Conservation (phyloP, 495 filamentous ascomycete species). For the Hypoxylon fragiforme region DNA sequence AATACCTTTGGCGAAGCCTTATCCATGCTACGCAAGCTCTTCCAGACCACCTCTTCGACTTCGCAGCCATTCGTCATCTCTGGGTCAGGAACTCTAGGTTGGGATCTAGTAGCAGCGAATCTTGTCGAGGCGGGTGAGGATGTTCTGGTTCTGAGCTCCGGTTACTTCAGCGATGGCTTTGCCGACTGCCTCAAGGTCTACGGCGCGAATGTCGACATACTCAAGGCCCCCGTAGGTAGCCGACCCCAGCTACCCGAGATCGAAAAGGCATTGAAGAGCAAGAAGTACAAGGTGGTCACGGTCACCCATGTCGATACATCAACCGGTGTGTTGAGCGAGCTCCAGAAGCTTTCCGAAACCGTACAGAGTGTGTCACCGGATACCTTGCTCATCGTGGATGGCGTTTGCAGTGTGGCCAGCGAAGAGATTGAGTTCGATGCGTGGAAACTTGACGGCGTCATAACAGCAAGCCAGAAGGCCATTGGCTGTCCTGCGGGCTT, state of each 20-base stretch:
- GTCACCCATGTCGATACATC: slow-evolving; percentile 97
- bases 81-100: slow-evolving; percentile 93
- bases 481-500: slow-evolving; percentile 94
- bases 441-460: slow-evolving; percentile 89
- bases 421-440: slow-evolving; percentile 95
- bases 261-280: slow-evolving; percentile 82
- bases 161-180: slow-evolving; percentile 97
- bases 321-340: slow-evolving; percentile 89
- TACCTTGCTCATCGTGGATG: slow-evolving; percentile 89
- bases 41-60: slow-evolving; percentile 78
- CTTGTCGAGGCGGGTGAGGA: slow-evolving; percentile 85
- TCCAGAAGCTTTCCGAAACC: slow-evolving; percentile 78
- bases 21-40: slow-evolving; percentile 84
- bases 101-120: slow-evolving; percentile 94
- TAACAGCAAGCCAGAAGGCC: slow-evolving; percentile 94
- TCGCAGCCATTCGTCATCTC: slow-evolving; percentile 92
- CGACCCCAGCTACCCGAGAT: slow-evolving; percentile 85
- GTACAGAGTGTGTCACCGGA: slow-evolving; percentile 85
- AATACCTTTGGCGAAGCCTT: slow-evolving; percentile 88
- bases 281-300: slow-evolving; percentile 88
- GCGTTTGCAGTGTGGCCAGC: slow-evolving; percentile 93
- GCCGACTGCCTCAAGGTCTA: slow-evolving; percentile 89
- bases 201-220: slow-evolving; percentile 82
- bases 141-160: slow-evolving; percentile 88
- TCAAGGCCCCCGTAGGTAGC: slow-evolving; percentile 86